Percentiles rank a stretch among this genome's conserved stretches.
Evolutionary conservation across 164 flowering plant species (phyloP).

Genomic region (Hamamelis virginiana): DNA sequence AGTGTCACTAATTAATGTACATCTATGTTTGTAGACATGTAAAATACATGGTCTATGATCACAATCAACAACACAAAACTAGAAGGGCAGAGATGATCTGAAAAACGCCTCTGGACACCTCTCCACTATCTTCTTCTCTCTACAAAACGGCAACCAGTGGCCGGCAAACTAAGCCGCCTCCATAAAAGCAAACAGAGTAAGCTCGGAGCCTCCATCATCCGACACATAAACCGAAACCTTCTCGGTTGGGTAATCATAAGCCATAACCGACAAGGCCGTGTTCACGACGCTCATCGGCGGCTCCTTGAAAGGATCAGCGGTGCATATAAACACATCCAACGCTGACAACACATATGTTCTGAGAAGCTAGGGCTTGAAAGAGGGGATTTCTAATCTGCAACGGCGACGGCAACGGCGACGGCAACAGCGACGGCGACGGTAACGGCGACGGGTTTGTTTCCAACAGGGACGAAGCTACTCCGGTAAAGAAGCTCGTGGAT

Average conservation of each 20-base stretch:
- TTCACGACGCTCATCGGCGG: constrained; percentile 54
- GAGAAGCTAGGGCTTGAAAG: too few species aligned
- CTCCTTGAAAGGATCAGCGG: constrained; percentile 68
- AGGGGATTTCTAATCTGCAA: too few species aligned
- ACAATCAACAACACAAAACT: too few species aligned
- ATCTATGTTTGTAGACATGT: too few species aligned
- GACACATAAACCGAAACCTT: constrained; percentile 60
- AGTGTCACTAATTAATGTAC: too few species aligned
- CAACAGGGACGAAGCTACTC: too few species aligned
- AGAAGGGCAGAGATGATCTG: constrained; percentile 7
- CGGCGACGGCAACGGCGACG: too few species aligned
- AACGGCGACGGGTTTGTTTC: too few species aligned
- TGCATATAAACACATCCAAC: constrained; percentile 61
- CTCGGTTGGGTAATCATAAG: constrained; percentile 60
- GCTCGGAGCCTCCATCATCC: constrained; percentile 61
- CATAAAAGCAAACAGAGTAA: constrained; percentile 59
- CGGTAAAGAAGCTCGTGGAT: too few species aligned
- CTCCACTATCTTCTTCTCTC: constrained; percentile 30
- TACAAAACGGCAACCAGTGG: constrained; percentile 63
- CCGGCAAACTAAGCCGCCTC: constrained; percentile 59
- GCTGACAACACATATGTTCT: too few species aligned
- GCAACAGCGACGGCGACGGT: too few species aligned
- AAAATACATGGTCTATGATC: too few species aligned
- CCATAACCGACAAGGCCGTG: constrained; percentile 63
- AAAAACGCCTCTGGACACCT: constrained; percentile 50